A percentile compares a stretch with the other conserved stretches of the same genome.
Conservation (phyloP, 2,329 filamentous ascomycete genomes). For the Triangularia setosa region DNA sequence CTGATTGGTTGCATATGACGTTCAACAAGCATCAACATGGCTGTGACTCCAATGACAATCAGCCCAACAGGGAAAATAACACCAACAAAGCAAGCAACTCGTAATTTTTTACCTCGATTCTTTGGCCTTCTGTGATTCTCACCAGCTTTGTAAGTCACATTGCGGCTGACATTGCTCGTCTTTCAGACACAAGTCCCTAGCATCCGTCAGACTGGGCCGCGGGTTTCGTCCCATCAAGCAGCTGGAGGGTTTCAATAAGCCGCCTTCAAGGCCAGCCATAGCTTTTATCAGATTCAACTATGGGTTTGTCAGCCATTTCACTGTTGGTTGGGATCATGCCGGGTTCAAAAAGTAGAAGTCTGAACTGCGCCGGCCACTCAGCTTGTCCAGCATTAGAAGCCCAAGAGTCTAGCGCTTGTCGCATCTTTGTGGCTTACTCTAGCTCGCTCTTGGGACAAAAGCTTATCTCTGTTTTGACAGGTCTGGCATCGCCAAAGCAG, state of each 20-base stretch:
- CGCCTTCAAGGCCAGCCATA: background rate
- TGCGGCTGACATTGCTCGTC: background rate
- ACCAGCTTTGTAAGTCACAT: background rate
- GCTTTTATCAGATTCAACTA: background rate
- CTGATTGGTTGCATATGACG: background rate
- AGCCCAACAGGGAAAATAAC: background rate
- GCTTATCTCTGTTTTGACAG: background rate
- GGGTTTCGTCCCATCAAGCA: background rate
- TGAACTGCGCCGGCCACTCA: too few relatives aligned
- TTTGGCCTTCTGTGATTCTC: too few relatives aligned
- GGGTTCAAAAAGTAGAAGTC: too few relatives aligned
- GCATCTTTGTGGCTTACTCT: background rate
- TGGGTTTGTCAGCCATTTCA: too few relatives aligned
- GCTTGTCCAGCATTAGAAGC: background rate
- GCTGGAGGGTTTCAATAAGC: background rate
- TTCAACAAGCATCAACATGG: background rate
- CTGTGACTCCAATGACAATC: background rate
- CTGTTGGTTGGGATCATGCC: background rate
- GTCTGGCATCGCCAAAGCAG: background rate
- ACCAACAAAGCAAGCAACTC: background rate
- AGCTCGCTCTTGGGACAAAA: background rate
- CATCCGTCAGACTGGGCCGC: background rate
- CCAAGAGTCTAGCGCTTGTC: background rate
- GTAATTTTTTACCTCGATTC: background rate
- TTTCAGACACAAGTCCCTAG: background rate